Base-by-base conservation (phyloP, 2,329 filamentous ascomycete genomes). In the Allantophomopsis cytisporea region DNA sequence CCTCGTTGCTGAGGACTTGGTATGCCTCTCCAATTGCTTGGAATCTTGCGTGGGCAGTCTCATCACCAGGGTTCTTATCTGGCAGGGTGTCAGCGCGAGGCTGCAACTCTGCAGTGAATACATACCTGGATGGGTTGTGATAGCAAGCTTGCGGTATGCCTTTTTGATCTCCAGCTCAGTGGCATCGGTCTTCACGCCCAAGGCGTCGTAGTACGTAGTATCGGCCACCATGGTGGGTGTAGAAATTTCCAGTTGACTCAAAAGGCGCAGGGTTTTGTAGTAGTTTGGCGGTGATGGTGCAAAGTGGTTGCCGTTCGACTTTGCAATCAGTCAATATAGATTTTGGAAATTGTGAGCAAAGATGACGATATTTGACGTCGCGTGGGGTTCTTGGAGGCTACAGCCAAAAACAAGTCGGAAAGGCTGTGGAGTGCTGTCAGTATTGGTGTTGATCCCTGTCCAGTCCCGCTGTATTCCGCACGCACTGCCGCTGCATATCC, bases 21-120 rank as follows among this genome's bases (percentile, higher is more conserved):
- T 80, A 80, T 35, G 76, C 76, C 55, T 80, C 76, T 52, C 76
- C 76, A 54, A 93, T 88, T 43, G 76, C 78, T 65, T 98, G 91
- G 63, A 98, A 98, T 60, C 88, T 89, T 55, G 80, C 83, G 64
- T 94, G 85, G 31, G 91, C 91, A 17, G 82, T 86, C 48, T 91
- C 88, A 59, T 98, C 91, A 54, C 88, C 85, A 42, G 89, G 91
- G 62, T 98, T 98, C 69, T 98, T 98, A 67, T 98, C 91, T 85
- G 56, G 23, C 23, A 28, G 23, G 23, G 23, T 28, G 23, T 28
- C 23, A 28, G 23, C 11, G 11, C 23, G 23, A 28, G 23, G 8
- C 23, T 4, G 18, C 20, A n/a, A 31, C 13, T 36, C 20, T 14
- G 11, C 11, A 7, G 13, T n/a, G 14, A 7, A 7, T 17, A 41